These are phyloP conservation scores for Beauveria scarabaeidicola DNA, from an alignment of 2,329 filamentous ascomycete species.

Conservation along the genomic window DNA sequence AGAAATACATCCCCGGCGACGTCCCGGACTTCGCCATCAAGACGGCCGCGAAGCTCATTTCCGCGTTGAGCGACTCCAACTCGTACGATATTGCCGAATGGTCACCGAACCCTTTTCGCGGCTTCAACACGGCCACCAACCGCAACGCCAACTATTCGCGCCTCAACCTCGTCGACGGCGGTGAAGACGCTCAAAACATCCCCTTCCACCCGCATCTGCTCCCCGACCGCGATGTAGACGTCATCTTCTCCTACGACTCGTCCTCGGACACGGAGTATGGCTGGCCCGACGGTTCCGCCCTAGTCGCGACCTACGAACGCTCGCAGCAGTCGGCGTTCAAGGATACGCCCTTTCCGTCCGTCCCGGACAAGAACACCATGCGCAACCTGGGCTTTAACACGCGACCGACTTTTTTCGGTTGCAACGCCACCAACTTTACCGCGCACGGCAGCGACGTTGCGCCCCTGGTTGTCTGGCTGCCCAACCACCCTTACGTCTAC, in stretches of 20 bases:
- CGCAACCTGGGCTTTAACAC: slow-evolving; percentile 66
- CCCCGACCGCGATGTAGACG: slow-evolving; percentile 61
- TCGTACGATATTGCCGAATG: slow-evolving; percentile 67
- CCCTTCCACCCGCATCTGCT: slow-evolving; percentile 72
- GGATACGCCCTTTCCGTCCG: slow-evolving; percentile 61
- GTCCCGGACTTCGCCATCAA: slow-evolving; percentile 41
- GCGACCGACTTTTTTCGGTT: slow-evolving; percentile 73
- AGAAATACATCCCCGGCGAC: slow-evolving; percentile 20
- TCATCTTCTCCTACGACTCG: slow-evolving; percentile 73
- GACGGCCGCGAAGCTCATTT: slow-evolving; percentile 44
- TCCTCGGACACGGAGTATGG: slow-evolving; percentile 60
- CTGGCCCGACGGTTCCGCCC: slow-evolving; percentile 71
- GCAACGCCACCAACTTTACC: slow-evolving; percentile 49
- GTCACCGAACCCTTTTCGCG: slow-evolving; percentile 64
- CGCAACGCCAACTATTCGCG: slow-evolving; percentile 41
- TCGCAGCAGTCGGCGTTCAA: slow-evolving; percentile 41
- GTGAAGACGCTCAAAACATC: slow-evolving; percentile 70
- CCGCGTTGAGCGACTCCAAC: slow-evolving; percentile 39
- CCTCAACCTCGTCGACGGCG: slow-evolving; percentile 70
- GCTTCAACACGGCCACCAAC: slow-evolving; percentile 53
- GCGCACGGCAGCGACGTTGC: slow-evolving; percentile 26
- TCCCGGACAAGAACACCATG: slow-evolving; percentile 68
- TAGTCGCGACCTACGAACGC: slow-evolving; percentile 67
- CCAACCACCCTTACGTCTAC: slow-evolving; percentile 67
- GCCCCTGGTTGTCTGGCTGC: slow-evolving; percentile 72